Conservation (phyloP, 73 alveolate species). For the Paramecium sexaurelia region DNA sequence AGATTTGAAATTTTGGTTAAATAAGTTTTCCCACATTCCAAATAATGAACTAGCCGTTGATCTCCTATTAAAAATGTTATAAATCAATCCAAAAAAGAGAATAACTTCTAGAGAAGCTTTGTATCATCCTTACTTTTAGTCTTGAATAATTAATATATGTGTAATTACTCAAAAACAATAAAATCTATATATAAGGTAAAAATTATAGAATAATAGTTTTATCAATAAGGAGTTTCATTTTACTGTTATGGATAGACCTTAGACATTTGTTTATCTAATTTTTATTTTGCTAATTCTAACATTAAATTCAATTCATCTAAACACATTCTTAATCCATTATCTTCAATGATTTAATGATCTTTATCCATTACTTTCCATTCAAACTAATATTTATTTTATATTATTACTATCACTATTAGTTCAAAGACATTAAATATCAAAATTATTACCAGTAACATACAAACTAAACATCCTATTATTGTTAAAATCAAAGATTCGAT, state of each 20-base stretch:
- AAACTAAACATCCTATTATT: neutral
- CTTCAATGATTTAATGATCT: neutral
- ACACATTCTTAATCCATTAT: slow-evolving; percentile 2
- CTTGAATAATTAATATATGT: neutral
- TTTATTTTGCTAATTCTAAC: slow-evolving; percentile 4
- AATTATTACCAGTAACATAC: neutral
- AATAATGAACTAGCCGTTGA: slow-evolving; percentile 39
- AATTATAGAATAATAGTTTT: neutral
- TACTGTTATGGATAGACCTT: neutral
- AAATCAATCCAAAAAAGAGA: slow-evolving; percentile 57
- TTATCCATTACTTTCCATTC: slow-evolving; percentile 36
- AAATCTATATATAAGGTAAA: neutral
- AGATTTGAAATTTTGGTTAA: neutral
- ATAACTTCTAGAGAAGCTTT: slow-evolving; percentile 62
- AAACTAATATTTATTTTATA: neutral
- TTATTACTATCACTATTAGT: neutral
- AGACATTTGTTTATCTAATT: neutral
- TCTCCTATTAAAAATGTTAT: neutral
- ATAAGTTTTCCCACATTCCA: slow-evolving; percentile 26
- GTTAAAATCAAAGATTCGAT: neutral
- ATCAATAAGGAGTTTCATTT: neutral
- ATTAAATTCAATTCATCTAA: slow-evolving; percentile 1
- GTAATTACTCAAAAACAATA: neutral
- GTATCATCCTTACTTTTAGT: slow-evolving; percentile 43
- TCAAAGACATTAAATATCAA: neutral